phyloP scores from a whole-genome alignment of 257 asterid genomes.

The Linderniella brevidens region DNA sequence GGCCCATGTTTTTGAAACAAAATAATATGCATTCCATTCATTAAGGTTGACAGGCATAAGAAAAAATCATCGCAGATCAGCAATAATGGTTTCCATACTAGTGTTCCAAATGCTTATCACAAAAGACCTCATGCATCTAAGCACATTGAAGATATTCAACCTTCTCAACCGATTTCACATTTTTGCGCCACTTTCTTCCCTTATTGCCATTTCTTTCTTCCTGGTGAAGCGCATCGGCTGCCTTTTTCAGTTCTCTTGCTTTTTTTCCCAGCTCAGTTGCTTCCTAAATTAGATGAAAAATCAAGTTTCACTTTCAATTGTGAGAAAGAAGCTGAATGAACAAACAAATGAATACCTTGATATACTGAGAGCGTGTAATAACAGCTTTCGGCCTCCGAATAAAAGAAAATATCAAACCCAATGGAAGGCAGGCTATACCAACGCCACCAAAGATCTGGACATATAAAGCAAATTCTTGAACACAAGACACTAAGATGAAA shows the following conservation, averaged over 20 bases:
- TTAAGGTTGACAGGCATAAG: too few species aligned
- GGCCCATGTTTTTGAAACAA: too few species aligned
- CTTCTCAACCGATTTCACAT: conserved; percentile 92
- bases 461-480: conserved; percentile 1
- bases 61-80: too few species aligned
- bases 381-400: conserved; percentile 98
- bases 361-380: conserved; percentile 95
- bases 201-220: conserved; percentile 86
- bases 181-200: conserved; percentile 99
- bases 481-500: too few species aligned
- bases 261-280: conserved; percentile 91
- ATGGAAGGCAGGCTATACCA: conserved; percentile 92
- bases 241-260: conserved; percentile 81
- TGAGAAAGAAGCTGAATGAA: neutral
- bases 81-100: too few species aligned
- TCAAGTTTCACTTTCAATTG: conserved; percentile 3
- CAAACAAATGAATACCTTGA: conserved; percentile 42
- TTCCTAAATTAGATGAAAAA: conserved; percentile 40
- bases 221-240: conserved; percentile 93
- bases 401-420: conserved; percentile 89
- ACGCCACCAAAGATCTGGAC: conserved; percentile 94
- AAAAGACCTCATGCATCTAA: neutral
- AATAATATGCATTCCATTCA: too few species aligned
- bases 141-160: conserved; percentile 11
- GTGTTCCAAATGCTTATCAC: neutral